Evolutionary conservation across 192 early-diverging fungal genomes (phyloP), one percentile per base, ranked within the genome.

Genomic region (Umbelopsis sp.): DNA sequence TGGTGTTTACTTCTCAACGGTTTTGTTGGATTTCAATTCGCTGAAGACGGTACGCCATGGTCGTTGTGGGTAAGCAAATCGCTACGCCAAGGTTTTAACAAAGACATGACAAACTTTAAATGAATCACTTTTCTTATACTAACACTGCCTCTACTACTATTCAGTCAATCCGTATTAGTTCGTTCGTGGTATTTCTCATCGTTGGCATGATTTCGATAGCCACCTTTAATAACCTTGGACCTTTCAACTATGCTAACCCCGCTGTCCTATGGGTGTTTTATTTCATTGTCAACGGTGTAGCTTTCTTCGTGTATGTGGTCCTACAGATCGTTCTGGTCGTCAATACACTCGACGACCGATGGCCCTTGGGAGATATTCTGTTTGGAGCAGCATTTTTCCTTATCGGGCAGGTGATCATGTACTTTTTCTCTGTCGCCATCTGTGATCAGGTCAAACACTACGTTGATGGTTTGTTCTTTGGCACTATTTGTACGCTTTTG

Each of bases 401-500:
- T 6, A 81, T 84, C 24, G 94, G 92, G 6, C 88, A 91, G 66
- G 88, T 95, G 21, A 78, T 90, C 38, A 79, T 89, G 31, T 94
- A 87, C 73, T 77, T 92, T 24, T 85, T 95, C 66, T 91, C 91
- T 0, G 76, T 81, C 5, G 56, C 78, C 12, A 90, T 95, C 32
- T 96, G 94, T 81, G 87, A 90, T 51, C 76, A 87, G 66, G 91
- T 89, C 16, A 91, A 91, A 71, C 94, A 96, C 76, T 96, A 96
- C 69, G 84, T 96, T 12, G 94, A 96, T 73, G 94, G 94, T n/a
- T 76, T 96, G 77, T 96, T 96, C 84, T 96, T 96, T 84, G 91
- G 89, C 26, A 87, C 88, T 5, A 91, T 92, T 36, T 89, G 87
- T 67, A 94, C 88, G 2, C 80, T 96, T 32, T 74, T 96, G 66